Evolutionary conservation across 129 eudicot species (phyloP).

Genomic region (Helichrysum umbraculigerum): DNA sequence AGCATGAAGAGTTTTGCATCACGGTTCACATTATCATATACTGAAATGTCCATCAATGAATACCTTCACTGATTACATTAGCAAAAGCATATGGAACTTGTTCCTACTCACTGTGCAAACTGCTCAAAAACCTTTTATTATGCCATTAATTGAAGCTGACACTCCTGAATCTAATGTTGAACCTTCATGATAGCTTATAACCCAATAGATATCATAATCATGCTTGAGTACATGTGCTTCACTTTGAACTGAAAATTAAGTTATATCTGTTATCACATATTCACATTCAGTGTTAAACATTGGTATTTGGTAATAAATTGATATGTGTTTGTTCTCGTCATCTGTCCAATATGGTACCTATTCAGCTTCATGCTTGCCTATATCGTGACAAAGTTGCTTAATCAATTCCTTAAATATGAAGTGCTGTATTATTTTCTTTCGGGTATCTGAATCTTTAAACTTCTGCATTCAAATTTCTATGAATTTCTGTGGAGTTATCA

Average conservation of each 20-base stretch:
- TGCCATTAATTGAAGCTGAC: constrained; percentile 6
- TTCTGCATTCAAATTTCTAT: too few relatives aligned
- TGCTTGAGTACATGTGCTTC: neutral
- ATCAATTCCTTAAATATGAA: neutral
- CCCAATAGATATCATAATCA: neutral
- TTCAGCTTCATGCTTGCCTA: neutral
- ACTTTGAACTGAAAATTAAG: neutral
- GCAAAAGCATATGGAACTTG: neutral
- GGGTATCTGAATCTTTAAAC: neutral
- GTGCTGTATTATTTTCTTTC: neutral
- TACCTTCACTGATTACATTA: neutral
- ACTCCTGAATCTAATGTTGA: neutral
- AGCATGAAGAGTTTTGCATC: neutral
- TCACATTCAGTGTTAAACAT: neutral
- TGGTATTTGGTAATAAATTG: neutral
- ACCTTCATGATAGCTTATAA: neutral
- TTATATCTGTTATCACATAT: neutral
- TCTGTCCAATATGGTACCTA: neutral
- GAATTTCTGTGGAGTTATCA: neutral
- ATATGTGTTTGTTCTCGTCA: neutral
- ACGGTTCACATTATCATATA: too few relatives aligned
- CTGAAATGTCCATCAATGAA: neutral
- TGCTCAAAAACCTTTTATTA: neutral
- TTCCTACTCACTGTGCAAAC: neutral
- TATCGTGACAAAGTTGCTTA: neutral